These are phyloP conservation scores for Penicillium longicatenatum DNA, from an alignment of 495 filamentous ascomycete genomes.

Conservation along the genomic window DNA sequence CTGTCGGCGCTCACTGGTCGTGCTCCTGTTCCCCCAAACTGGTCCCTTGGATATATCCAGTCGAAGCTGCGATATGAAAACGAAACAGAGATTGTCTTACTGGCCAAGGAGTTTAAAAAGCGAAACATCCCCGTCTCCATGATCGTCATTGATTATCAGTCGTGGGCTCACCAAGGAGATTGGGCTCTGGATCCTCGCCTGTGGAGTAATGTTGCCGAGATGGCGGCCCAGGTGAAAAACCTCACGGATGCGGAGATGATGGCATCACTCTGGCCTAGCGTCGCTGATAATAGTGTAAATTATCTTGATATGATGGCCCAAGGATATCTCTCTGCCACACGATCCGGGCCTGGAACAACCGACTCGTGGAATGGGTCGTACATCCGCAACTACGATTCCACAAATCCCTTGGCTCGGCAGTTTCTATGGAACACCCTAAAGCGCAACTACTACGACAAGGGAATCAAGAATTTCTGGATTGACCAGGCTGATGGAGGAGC, in stretches of 20 bases:
- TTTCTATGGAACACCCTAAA: constrained; percentile 29
- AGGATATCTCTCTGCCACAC: constrained; percentile 30
- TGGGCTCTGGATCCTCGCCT: constrained; percentile 32
- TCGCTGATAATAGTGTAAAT: constrained; percentile 31
- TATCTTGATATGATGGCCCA: constrained; percentile 32
- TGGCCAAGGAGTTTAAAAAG: constrained; percentile 26
- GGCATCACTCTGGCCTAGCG: constrained; percentile 37
- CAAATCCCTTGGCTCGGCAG: constrained; percentile 24
- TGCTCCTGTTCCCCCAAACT: constrained; percentile 31
- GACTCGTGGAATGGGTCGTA: constrained; percentile 35
- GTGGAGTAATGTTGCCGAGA: constrained; percentile 28
- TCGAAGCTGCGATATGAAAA: constrained; percentile 39
- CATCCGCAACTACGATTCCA: constrained; percentile 36
- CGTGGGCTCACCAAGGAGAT: constrained; percentile 38
- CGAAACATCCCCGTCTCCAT: constrained; percentile 29
- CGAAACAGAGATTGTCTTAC: constrained; percentile 26
- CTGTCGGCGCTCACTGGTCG: constrained; percentile 30
- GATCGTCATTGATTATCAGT: constrained; percentile 38
- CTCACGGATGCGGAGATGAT: constrained; percentile 36
- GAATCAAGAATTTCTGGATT: constrained; percentile 36
- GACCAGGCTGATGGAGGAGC: constrained; percentile 36
- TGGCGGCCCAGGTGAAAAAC: constrained; percentile 28
- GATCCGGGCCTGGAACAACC: constrained; percentile 30
- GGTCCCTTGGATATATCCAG: constrained; percentile 35
- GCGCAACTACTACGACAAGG: constrained; percentile 31